Conservation (phyloP, 2,329 filamentous ascomycete species). For the Phyllosticta citrichinensis region DNA sequence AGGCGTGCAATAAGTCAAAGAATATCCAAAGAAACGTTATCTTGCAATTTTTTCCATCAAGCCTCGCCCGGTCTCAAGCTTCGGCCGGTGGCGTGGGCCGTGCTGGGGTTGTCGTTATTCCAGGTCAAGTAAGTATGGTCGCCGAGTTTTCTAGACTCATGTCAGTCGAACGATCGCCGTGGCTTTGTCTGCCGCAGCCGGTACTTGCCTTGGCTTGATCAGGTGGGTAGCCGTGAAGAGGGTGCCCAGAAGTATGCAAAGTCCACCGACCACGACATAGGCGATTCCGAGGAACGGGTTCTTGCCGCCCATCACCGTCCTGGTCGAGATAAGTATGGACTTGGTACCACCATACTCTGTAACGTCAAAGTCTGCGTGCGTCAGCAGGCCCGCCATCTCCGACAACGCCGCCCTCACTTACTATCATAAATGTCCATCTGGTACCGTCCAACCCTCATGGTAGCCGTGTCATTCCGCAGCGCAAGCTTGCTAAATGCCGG, state of each 20-base stretch:
- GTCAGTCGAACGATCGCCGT: conserved; percentile 2
- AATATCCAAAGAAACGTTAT: conserved; percentile 11
- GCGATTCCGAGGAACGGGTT: conserved; percentile 96
- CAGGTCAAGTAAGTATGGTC: conserved; percentile 96
- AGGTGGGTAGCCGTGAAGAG: conserved; percentile 86
- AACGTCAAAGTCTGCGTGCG: conserved; percentile 63
- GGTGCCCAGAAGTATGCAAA: conserved; percentile 80
- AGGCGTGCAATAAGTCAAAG: conserved; percentile 10
- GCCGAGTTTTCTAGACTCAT: conserved; percentile 67
- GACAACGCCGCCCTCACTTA: conserved; percentile 40
- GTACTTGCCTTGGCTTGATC: conserved; percentile 70
- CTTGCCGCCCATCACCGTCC: conserved; percentile 86
- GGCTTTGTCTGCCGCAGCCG: background rate
- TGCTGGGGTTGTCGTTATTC: conserved; percentile 63
- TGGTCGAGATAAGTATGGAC: conserved; percentile 77
- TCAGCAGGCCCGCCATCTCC: conserved; percentile 15
- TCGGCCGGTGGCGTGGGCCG: conserved; percentile 42
- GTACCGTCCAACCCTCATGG: conserved; percentile 64
- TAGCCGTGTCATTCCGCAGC: conserved; percentile 62
- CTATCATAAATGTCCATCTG: conserved; percentile 65
- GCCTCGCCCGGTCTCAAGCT: conserved; percentile 24
- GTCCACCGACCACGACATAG: conserved; percentile 85
- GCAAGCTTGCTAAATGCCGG: conserved; percentile 93
- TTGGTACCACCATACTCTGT: conserved; percentile 75
- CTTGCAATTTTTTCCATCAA: conserved; percentile 18